Base-by-base conservation (phyloP, 148 eudicot genomes). In the Cornus controversa region DNA sequence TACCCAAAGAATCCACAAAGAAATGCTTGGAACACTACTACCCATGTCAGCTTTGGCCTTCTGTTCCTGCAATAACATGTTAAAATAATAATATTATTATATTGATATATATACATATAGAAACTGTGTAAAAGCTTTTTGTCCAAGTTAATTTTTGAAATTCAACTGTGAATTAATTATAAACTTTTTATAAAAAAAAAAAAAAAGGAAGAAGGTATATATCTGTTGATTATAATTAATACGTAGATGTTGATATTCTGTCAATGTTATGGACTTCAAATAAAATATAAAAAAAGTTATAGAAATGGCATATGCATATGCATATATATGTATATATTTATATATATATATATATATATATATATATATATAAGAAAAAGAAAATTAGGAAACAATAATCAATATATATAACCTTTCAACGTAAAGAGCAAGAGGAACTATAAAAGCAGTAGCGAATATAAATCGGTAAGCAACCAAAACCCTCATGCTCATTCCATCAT, bases 11-110 rank as follows among this genome's bases (percentile, higher is more conserved):
- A 78, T 29, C 86, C 97, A 80, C 85, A 84, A 5, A 90, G 72
- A 75, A 92, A 90, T 28, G 91, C 87, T 79, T 88, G 89, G 34
- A 83, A 80, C n/a, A 80, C 76, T 65, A 90, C 79, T 26, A 71
- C 84, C 91, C 91, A 77, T 58, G 92, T 90, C 62, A 92, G 67
- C 71, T 86, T 91, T 66, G 90, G 92, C 77, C 92, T 85, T 65
- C 58, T 89, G 15, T 87, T 85, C 83, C 95, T 91, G 85, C 10
- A 65, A 15, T 37, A 4, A 3, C 16, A 68, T 16, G 70, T 67
- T 31, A 67, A 31, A 65, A 54, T 54, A 13, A 66, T 66, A 31
- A 31, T 31, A 31, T 31, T 31, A 31, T 0, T 1, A 31, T 5
- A 0, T 31, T 2, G 2, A 31, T 31, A 31, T 31, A 5, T 27